These are phyloP conservation scores for Zymoseptoria tritici DNA, from an alignment of 2,329 filamentous ascomycete genomes.

Conservation along the genomic window DNA sequence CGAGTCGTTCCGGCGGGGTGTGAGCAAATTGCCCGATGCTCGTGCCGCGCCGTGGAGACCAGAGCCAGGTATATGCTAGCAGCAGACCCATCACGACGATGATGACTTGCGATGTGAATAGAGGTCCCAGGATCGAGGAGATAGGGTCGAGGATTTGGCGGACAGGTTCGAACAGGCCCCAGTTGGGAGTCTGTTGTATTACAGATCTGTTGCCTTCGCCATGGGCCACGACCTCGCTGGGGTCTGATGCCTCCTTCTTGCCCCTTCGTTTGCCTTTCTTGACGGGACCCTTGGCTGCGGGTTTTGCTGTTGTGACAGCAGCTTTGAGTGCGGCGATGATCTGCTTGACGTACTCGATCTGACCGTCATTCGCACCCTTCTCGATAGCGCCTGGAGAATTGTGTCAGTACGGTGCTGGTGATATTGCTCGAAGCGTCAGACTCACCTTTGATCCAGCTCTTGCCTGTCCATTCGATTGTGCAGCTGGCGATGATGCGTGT, in stretches of 20 bases:
- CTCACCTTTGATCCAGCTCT: conserved; percentile 94
- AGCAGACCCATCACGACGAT: conserved; percentile 67
- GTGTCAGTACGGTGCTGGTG: conserved; percentile 10
- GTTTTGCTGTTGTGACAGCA: conserved; percentile 57
- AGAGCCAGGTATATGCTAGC: conserved; percentile 63
- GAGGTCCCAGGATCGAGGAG: conserved; percentile 58
- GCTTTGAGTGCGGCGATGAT: conserved; percentile 66
- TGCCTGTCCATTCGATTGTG: conserved; percentile 90
- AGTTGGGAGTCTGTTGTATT: conserved; percentile 43
- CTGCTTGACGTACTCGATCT: conserved; percentile 73
- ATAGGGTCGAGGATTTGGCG: conserved; percentile 63
- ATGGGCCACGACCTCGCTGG: conserved; percentile 35
- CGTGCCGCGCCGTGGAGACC: conserved; percentile 24
- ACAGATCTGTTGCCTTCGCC: conserved; percentile 23
- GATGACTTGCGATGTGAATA: conserved; percentile 70
- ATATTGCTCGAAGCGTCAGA: background rate
- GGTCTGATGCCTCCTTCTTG: conserved; percentile 46
- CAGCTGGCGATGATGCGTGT: conserved; percentile 84
- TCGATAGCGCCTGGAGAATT: conserved; percentile 73
- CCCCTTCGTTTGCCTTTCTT: conserved; percentile 42
- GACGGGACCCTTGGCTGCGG: conserved; percentile 42
- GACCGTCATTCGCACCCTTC: conserved; percentile 87
- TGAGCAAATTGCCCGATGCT: conserved; percentile 35
- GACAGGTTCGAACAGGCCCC: conserved; percentile 77
- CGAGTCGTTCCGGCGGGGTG: conserved; percentile 56